Evolutionary conservation across 139 green algal genomes (phyloP).

Genomic region (Pleodorina starrii): DNA sequence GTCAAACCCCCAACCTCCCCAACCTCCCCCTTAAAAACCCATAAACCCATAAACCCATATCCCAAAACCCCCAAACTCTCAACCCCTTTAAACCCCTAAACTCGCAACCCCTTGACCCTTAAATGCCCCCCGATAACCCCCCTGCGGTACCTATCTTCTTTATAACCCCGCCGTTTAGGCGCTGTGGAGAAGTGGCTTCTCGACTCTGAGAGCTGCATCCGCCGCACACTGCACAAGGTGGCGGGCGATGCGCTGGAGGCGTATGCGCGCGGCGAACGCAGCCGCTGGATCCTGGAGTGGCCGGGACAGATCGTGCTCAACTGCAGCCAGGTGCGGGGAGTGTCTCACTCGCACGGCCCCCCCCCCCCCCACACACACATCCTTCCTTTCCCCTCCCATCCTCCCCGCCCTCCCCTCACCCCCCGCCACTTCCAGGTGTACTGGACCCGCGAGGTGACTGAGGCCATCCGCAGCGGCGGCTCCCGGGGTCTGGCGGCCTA

Average conservation of each 20-base stretch:
- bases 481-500: constrained; percentile 74
- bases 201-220: constrained; percentile 75
- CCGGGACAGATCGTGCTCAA: constrained; percentile 84
- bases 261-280: constrained; percentile 66
- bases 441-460: constrained; percentile 83
- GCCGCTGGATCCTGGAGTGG: constrained; percentile 82
- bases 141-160: too few relatives aligned
- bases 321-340: constrained; percentile 74
- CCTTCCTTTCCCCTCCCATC: background rate
- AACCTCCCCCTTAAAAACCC: too few relatives aligned
- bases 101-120: too few relatives aligned
- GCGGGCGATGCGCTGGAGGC: constrained; percentile 70
- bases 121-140: too few relatives aligned
- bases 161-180: constrained; percentile 2
- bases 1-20: too few relatives aligned
- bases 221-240: constrained; percentile 77
- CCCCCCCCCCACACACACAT: background rate
- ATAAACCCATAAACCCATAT: too few relatives aligned
- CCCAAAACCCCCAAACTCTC: too few relatives aligned
- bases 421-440: constrained; percentile 67
- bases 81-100: too few relatives aligned
- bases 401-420: background rate
- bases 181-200: constrained; percentile 78
- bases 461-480: constrained; percentile 78
- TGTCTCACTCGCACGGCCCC: background rate